phyloP scores from a whole-genome alignment of 1,284 basidiomycete genomes.

The Stygiomarasmius scandens region DNA sequence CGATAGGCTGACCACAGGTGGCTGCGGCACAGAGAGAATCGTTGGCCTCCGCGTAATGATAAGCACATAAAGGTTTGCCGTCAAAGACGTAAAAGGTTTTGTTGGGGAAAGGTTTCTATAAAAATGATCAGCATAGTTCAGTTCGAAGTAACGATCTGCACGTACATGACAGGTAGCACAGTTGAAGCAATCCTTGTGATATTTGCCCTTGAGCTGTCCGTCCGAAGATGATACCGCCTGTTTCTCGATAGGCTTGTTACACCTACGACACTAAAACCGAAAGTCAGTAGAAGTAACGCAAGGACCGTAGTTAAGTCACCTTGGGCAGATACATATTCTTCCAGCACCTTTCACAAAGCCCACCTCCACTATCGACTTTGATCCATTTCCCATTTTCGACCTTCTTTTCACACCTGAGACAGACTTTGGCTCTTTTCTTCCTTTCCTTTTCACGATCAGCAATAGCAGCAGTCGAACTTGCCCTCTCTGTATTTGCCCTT shows the following conservation, averaged over 20 bases:
- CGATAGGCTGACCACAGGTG: conserved; percentile 84
- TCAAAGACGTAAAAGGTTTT: conserved; percentile 88
- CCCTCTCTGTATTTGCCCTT: conserved; percentile 55
- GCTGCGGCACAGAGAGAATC: conserved; percentile 80
- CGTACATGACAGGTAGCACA: conserved; percentile 79
- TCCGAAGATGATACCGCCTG: conserved; percentile 89
- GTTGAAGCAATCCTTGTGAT: conserved; percentile 87
- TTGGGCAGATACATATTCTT: conserved; percentile 93
- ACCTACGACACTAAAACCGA: conserved; percentile 73
- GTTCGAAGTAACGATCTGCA: conserved; percentile 18
- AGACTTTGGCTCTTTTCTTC: conserved; percentile 42
- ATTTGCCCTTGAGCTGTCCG: conserved; percentile 91
- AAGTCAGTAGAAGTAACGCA: neutral
- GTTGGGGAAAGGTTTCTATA: conserved; percentile 83
- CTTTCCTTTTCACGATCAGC: conserved; percentile 26
- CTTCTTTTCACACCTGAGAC: conserved; percentile 65
- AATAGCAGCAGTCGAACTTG: conserved; percentile 34
- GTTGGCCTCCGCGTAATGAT: conserved; percentile 90
- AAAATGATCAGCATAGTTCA: conserved; percentile 7
- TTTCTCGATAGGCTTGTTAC: conserved; percentile 82
- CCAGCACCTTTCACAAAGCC: conserved; percentile 87
- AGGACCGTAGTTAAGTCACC: conserved; percentile 43
- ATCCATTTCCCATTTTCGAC: conserved; percentile 85
- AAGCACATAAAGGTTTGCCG: conserved; percentile 84
- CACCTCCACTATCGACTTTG: conserved; percentile 71